Conservation (phyloP, 108 stramenopile species). For the Aureococcus anophagefferens region DNA sequence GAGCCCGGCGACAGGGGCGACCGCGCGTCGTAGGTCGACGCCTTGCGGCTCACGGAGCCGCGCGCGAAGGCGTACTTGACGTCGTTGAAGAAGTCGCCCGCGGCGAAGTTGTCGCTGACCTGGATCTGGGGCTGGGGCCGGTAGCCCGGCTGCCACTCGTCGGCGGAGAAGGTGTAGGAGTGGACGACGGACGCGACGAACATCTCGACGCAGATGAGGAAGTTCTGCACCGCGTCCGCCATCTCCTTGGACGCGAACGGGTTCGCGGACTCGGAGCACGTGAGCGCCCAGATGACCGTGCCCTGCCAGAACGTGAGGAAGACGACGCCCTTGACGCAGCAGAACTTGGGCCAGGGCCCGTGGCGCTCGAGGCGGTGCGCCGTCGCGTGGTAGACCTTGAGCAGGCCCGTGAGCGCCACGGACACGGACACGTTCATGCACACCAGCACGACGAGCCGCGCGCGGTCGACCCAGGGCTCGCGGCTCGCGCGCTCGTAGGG, state of each 20-base stretch:
- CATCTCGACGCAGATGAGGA: constrained; percentile 45
- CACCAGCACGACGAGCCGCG: constrained; percentile 3
- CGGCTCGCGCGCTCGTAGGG: constrained; percentile 4
- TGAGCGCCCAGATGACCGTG: constrained; percentile 17
- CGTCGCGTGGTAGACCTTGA: constrained; percentile 29
- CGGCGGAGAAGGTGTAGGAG: constrained; percentile 23
- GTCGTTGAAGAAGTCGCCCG: background rate
- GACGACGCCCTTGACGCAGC: constrained; percentile 38
- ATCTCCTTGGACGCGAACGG: constrained; percentile 8
- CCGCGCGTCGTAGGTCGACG: too few relatives aligned
- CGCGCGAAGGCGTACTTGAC: background rate
- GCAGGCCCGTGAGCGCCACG: constrained; percentile 32
- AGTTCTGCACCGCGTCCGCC: constrained; percentile 30
- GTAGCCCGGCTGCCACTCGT: constrained; percentile 14
- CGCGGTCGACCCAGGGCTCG: constrained; percentile 1
- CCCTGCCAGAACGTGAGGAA: constrained; percentile 44
- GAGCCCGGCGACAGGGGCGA: too few relatives aligned
- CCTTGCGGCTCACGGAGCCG: too few relatives aligned
- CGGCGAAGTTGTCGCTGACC: background rate
- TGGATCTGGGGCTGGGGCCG: background rate
- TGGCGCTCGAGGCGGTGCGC: constrained; percentile 9
- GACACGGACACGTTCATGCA: constrained; percentile 22
- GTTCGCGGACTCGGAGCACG: background rate
- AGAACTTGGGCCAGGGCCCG: constrained; percentile 35
- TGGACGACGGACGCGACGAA: constrained; percentile 27